Conservation (phyloP, 2,329 filamentous ascomycete genomes). For the Verticillium longisporum region DNA sequence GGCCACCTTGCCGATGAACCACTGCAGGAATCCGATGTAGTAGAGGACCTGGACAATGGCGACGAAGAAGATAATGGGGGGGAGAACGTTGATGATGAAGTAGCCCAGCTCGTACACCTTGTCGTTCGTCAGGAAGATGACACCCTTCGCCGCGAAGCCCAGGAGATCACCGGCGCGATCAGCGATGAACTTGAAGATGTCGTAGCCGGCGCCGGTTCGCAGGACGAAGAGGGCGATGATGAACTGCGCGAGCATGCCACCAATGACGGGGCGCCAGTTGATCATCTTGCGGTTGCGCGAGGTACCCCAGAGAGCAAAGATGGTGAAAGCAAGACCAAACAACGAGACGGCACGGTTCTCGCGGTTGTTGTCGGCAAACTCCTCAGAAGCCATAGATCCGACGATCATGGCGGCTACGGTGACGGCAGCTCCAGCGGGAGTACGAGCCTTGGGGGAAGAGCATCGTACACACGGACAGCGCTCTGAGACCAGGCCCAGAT, state of each 20-base stretch:
- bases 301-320: conserved; percentile 60
- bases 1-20: conserved; percentile 84
- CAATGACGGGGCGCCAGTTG: conserved; percentile 76
- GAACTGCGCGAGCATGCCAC: conserved; percentile 84
- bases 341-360: conserved; percentile 74
- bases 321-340: conserved; percentile 68
- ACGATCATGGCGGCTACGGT: conserved; percentile 70
- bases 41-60: conserved; percentile 83
- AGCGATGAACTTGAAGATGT: conserved; percentile 89
- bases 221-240: conserved; percentile 84
- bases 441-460: conserved; percentile 63
- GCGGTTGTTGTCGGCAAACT: conserved; percentile 69
- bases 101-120: conserved; percentile 38
- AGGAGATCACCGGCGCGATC: conserved; percentile 66
- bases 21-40: conserved; percentile 75
- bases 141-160: conserved; percentile 67
- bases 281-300: conserved; percentile 60
- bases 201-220: conserved; percentile 71
- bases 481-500: conserved; percentile 62
- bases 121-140: conserved; percentile 59
- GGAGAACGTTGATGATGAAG: conserved; percentile 77
- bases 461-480: conserved; percentile 46
- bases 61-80: conserved; percentile 94
- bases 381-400: conserved; percentile 67
- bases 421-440: conserved; percentile 53